Evolutionary conservation across 2,329 filamentous ascomycete genomes (phyloP).

Genomic region (Verticillium zaregamsianum): DNA sequence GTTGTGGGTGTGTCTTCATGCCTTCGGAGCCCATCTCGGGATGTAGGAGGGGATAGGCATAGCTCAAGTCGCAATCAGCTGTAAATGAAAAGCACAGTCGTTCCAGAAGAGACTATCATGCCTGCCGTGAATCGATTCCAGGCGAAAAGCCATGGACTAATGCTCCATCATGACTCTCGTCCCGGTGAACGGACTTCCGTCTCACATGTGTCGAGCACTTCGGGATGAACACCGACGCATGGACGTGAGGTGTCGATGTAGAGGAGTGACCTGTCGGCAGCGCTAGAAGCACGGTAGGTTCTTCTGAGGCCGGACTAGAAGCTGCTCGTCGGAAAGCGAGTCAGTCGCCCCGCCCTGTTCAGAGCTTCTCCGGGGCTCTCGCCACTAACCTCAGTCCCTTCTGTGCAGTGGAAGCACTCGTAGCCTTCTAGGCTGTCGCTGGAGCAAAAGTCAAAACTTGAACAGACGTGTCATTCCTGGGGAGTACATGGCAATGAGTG

Average conservation of each 20-base stretch:
- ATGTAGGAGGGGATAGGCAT: not conserved
- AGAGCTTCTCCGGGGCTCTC: not conserved
- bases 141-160: not conserved
- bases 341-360: not conserved
- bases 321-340: not conserved
- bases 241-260: not conserved
- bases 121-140: not conserved
- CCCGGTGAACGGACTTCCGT: not conserved
- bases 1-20: not conserved
- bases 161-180: not conserved
- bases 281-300: not conserved
- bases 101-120: not conserved
- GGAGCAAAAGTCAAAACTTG: not conserved
- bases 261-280: not conserved
- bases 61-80: not conserved
- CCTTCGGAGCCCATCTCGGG: not conserved
- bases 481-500: not conserved
- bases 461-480: not conserved
- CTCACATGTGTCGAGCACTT: not conserved
- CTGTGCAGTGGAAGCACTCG: not conserved
- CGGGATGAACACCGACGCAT: not conserved
- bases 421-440: not conserved
- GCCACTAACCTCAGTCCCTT: not conserved
- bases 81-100: not conserved
- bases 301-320: not conserved